phyloP scores from a whole-genome alignment of 495 filamentous ascomycete genomes.

The Pyronema omphalodes region DNA sequence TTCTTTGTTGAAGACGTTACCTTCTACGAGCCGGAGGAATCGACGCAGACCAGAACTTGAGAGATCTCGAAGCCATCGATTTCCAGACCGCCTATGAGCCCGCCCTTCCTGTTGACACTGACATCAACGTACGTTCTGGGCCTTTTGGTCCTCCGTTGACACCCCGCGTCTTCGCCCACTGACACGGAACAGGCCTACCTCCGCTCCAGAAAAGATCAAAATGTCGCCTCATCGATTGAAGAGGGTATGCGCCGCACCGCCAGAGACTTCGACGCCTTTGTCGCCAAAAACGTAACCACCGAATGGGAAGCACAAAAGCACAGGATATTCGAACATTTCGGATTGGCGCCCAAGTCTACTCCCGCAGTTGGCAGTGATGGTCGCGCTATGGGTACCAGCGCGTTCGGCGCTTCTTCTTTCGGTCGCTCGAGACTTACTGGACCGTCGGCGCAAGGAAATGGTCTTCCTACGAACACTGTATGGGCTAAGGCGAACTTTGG shows the following conservation, averaged over 20 bases:
- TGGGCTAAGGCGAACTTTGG: constrained; percentile 20
- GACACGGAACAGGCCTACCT: constrained; percentile 42
- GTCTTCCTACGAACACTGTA: constrained; percentile 15
- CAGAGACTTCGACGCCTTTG: constrained; percentile 73
- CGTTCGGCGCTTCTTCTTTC: constrained; percentile 39
- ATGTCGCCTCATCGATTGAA: constrained; percentile 73
- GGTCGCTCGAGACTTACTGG: constrained; percentile 9
- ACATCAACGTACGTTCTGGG: constrained; percentile 17
- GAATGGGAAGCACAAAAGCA: constrained; percentile 89
- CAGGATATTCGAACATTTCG: constrained; percentile 89
- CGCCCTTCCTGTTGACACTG: constrained; percentile 23
- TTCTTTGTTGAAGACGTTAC: constrained; percentile 13
- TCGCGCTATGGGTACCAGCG: constrained; percentile 27
- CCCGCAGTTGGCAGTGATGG: constrained; percentile 29
- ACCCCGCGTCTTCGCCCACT: background rate
- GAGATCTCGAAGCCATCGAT: constrained; percentile 23
- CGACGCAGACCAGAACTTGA: constrained; percentile 22
- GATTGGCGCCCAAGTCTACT: constrained; percentile 43
- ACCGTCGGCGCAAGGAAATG: constrained; percentile 13
- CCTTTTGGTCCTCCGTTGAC: background rate
- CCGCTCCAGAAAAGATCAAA: constrained; percentile 67
- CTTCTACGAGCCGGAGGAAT: constrained; percentile 21
- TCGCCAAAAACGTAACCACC: constrained; percentile 85
- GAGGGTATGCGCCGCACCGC: constrained; percentile 73
- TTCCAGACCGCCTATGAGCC: constrained; percentile 22